Evolutionary conservation across 2,329 filamentous ascomycete species (phyloP).

Genomic region (Colletotrichum ledebouriae): DNA sequence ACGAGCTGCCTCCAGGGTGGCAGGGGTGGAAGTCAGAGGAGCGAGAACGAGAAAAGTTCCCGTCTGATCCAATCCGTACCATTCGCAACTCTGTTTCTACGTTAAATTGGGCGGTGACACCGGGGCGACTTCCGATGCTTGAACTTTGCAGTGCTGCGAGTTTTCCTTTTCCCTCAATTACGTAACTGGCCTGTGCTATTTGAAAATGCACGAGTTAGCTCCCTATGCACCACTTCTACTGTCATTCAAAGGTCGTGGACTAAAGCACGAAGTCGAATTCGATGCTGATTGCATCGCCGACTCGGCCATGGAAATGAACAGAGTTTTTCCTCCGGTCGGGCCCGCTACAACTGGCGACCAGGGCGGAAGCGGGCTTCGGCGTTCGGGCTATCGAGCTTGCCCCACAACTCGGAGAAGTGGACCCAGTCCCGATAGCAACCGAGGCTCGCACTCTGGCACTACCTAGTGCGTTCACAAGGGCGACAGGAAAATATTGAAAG

Average conservation of each 20-base stretch:
- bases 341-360: not conserved
- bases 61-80: not conserved
- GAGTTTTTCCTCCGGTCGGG: too few species aligned
- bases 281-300: too few species aligned
- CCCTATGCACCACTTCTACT: too few species aligned
- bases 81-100: not conserved
- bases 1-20: not conserved
- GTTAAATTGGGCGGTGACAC: slow-evolving; percentile 14
- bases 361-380: not conserved
- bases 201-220: too few species aligned
- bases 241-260: too few species aligned
- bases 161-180: not conserved
- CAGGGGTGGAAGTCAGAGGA: slow-evolving; percentile 8
- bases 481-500: not conserved
- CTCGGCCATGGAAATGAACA: too few species aligned
- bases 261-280: too few species aligned
- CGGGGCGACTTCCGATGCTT: slow-evolving; percentile 1
- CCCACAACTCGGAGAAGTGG: not conserved
- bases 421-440: not conserved
- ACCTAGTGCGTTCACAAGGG: not conserved
- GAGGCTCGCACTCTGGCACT: not conserved
- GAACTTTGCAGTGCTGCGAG: not conserved
- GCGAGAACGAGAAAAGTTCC: too few species aligned
- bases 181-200: not conserved
- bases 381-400: too few species aligned